phyloP scores from a whole-genome alignment of 768 basidiomycete species.

The Inosperma sp. region DNA sequence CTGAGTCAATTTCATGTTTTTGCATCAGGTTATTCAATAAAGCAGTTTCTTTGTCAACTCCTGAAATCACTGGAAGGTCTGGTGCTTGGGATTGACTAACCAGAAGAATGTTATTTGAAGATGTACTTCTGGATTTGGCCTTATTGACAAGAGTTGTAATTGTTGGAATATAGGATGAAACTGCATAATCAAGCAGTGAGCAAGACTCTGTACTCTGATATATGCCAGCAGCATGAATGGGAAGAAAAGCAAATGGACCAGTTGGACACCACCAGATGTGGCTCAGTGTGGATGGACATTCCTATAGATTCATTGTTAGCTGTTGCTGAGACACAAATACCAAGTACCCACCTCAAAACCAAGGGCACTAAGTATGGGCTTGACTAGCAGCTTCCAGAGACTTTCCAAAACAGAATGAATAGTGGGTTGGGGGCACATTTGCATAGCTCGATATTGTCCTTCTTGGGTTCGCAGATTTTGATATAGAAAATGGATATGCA shows the following conservation, averaged over 20 bases:
- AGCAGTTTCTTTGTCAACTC: background rate
- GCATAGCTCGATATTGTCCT: background rate
- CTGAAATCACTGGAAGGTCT: constrained; percentile 8
- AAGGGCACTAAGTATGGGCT: no score
- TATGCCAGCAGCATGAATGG: no score
- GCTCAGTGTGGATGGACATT: constrained; percentile 19
- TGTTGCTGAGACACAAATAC: constrained; percentile 17
- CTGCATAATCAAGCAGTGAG: constrained; percentile 14
- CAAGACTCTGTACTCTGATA: background rate
- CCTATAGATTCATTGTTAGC: constrained; percentile 23
- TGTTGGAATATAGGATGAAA: constrained; percentile 24
- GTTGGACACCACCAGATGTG: no score
- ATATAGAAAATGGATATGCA: background rate
- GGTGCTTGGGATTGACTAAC: constrained; percentile 14
- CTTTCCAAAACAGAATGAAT: no score
- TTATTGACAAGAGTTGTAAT: constrained; percentile 12
- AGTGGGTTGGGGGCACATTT: background rate
- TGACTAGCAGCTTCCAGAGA: no score
- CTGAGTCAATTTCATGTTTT: background rate
- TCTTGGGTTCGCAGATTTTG: no score
- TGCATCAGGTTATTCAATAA: background rate
- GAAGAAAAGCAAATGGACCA: no score
- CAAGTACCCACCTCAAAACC: no score
- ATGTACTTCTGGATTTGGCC: background rate
- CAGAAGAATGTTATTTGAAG: constrained; percentile 7